Percentiles rank a stretch among this genome's conserved stretches.
These are phyloP conservation scores for Monilinia fructigena DNA, from an alignment of 2,329 filamentous ascomycete species.

Conservation along the genomic window DNA sequence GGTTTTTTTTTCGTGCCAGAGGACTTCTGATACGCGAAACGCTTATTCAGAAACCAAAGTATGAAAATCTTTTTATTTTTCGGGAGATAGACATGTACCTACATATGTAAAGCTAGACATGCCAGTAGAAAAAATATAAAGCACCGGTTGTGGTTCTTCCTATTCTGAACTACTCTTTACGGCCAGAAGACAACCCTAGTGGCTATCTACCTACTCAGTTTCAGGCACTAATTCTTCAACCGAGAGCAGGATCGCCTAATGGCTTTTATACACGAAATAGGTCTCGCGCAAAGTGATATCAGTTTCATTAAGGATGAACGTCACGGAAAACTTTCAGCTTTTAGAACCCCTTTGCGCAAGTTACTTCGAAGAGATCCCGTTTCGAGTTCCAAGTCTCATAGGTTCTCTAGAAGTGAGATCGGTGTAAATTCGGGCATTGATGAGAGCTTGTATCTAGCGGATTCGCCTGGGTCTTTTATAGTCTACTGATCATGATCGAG, in stretches of 20 bases:
- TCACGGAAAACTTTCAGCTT: too few species aligned
- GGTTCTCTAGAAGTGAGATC: neutral
- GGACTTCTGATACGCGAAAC: neutral
- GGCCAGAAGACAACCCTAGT: neutral
- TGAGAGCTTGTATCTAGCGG: neutral
- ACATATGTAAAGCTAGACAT: rapidly evolving
- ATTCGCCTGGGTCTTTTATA: slow-evolving; percentile 6
- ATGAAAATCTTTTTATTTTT: neutral
- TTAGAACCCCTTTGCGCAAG: neutral
- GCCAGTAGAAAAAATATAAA: neutral
- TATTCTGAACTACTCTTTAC: neutral
- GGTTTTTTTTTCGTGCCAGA: slow-evolving; percentile 1
- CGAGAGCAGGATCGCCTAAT: neutral
- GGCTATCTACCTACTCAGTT: neutral
- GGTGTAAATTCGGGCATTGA: neutral
- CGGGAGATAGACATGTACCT: neutral
- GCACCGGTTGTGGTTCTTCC: neutral
- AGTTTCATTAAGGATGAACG: neutral
- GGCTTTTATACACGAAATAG: slow-evolving; percentile 4
- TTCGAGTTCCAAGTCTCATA: neutral
- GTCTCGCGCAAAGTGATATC: rapidly evolving
- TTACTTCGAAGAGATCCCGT: neutral
- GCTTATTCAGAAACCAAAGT: neutral
- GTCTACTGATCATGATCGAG: neutral
- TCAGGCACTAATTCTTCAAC: neutral